phyloP scores from a whole-genome alignment of 2,329 filamentous ascomycete species.

The Lojkania enalia region DNA sequence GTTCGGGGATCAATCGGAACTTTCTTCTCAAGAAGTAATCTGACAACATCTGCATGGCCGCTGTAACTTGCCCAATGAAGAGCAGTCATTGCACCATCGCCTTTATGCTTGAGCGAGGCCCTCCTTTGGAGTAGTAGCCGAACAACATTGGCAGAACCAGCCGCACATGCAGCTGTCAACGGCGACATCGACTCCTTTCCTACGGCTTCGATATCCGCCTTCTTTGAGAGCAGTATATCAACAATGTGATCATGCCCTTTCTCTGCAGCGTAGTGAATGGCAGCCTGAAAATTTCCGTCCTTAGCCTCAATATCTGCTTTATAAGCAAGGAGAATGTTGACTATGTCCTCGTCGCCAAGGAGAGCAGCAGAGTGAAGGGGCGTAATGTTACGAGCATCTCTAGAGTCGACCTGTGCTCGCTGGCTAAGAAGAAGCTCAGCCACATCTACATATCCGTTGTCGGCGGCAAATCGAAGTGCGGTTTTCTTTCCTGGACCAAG shows the following conservation, averaged over 20 bases:
- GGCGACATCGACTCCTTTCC: slow-evolving; percentile 42
- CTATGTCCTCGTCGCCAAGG: slow-evolving; percentile 38
- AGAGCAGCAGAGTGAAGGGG: slow-evolving; percentile 42
- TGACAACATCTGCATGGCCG: slow-evolving; percentile 43
- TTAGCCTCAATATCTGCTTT: slow-evolving; percentile 44
- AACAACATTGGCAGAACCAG: slow-evolving; percentile 31
- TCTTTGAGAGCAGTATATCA: slow-evolving; percentile 35
- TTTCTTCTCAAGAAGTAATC: slow-evolving; percentile 35
- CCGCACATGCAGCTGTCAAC: slow-evolving; percentile 41
- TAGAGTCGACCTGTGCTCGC: slow-evolving; percentile 40
- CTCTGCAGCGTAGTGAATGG: slow-evolving; percentile 43
- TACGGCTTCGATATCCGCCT: slow-evolving; percentile 36
- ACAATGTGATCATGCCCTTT: slow-evolving; percentile 32
- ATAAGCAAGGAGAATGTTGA: slow-evolving; percentile 35
- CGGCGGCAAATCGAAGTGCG: slow-evolving; percentile 41
- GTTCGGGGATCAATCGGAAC: slow-evolving; percentile 31
- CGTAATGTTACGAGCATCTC: slow-evolving; percentile 40
- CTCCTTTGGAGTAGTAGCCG: slow-evolving; percentile 39
- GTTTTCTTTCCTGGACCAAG: slow-evolving; percentile 39
- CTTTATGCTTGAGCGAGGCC: slow-evolving; percentile 29
- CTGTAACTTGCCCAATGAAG: slow-evolving; percentile 47
- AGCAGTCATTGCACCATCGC: slow-evolving; percentile 43
- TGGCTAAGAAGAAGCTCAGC: slow-evolving; percentile 35
- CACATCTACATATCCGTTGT: slow-evolving; percentile 40
- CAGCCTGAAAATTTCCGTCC: slow-evolving; percentile 42